Evolutionary conservation across 352 stramenopile genomes (phyloP).

Genomic region (Peronospora destructor): DNA sequence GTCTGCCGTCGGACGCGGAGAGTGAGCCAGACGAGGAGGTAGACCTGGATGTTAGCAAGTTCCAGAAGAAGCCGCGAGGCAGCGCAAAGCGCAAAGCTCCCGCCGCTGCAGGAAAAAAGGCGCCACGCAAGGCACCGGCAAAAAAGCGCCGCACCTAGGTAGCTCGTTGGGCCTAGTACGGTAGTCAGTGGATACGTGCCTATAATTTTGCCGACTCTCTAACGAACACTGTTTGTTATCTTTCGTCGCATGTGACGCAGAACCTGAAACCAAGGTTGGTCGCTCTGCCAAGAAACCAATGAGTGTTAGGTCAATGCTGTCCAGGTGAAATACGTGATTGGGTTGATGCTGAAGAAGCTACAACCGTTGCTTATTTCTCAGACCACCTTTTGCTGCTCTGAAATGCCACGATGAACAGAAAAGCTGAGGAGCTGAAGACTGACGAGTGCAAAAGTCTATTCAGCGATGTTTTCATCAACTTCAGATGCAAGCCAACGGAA

Average conservation of each 20-base stretch:
- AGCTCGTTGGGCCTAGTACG: slow-evolving; percentile 2
- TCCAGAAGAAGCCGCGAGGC: slow-evolving; percentile 68
- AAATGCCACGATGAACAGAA: no score
- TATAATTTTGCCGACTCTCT: slow-evolving; percentile 16
- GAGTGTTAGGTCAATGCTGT: no score
- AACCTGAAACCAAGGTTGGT: neutral
- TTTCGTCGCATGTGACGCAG: neutral
- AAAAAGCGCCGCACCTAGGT: slow-evolving; percentile 47
- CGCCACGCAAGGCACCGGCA: slow-evolving; percentile 34
- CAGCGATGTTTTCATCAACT: no score
- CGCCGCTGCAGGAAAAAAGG: slow-evolving; percentile 37
- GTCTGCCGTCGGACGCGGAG: slow-evolving; percentile 57
- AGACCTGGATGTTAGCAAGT: slow-evolving; percentile 70
- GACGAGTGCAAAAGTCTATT: no score
- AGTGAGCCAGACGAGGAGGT: slow-evolving; percentile 58
- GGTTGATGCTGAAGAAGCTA: no score
- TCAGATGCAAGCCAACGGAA: no score
- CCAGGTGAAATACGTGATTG: no score
- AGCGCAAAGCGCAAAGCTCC: slow-evolving; percentile 52
- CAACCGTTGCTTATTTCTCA: no score
- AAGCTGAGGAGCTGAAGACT: no score
- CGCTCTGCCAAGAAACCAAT: no score
- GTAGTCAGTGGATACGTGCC: slow-evolving; percentile 14
- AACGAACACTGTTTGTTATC: slow-evolving; percentile 10
- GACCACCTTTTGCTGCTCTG: no score